Percentiles rank a stretch among this genome's conserved stretches.
phyloP scores from a whole-genome alignment of 2,329 filamentous ascomycete species.

The Exophiala alcalophila region DNA sequence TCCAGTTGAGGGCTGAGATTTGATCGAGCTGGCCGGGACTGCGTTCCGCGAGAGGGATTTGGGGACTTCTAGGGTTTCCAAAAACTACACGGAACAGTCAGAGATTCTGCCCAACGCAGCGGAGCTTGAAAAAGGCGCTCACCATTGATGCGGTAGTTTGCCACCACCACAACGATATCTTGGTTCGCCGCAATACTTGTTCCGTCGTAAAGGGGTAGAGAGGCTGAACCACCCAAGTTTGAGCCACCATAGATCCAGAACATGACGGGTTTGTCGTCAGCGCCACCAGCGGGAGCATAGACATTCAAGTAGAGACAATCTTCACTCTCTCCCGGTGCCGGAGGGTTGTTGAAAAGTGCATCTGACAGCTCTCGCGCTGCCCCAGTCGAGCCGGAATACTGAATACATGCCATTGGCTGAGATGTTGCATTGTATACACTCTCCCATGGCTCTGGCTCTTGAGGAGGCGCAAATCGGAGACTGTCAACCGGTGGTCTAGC shows the following conservation, averaged over 20 bases:
- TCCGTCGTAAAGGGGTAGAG: conserved; percentile 46
- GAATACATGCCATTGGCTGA: conserved; percentile 29
- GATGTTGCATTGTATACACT: not conserved
- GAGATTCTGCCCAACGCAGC: not conserved
- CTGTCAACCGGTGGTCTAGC: conserved; percentile 65
- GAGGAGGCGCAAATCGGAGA: conserved; percentile 53
- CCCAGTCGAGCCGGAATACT: conserved; percentile 21
- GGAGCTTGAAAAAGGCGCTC: not conserved
- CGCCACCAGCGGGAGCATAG: conserved; percentile 33
- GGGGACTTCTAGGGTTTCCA: conserved; percentile 62
- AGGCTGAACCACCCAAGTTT: conserved; percentile 38
- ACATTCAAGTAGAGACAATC: conserved; percentile 43
- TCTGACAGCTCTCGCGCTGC: not conserved
- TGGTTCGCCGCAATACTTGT: conserved; percentile 47
- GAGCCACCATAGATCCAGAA: conserved; percentile 70
- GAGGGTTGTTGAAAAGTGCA: not conserved
- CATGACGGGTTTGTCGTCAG: conserved; percentile 53
- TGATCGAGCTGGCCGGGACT: conserved; percentile 74
- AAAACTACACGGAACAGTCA: conserved; percentile 44
- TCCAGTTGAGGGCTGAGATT: conserved; percentile 69
- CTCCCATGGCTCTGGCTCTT: conserved; percentile 1
- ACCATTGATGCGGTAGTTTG: conserved; percentile 73
- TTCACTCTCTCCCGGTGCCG: conserved; percentile 31
- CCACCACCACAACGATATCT: conserved; percentile 70
- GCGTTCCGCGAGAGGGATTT: conserved; percentile 62